Percentiles rank a stretch among this genome's conserved stretches.
Conservation (phyloP, 2,329 filamentous ascomycete species). For the Botryotinia narcissicola region DNA sequence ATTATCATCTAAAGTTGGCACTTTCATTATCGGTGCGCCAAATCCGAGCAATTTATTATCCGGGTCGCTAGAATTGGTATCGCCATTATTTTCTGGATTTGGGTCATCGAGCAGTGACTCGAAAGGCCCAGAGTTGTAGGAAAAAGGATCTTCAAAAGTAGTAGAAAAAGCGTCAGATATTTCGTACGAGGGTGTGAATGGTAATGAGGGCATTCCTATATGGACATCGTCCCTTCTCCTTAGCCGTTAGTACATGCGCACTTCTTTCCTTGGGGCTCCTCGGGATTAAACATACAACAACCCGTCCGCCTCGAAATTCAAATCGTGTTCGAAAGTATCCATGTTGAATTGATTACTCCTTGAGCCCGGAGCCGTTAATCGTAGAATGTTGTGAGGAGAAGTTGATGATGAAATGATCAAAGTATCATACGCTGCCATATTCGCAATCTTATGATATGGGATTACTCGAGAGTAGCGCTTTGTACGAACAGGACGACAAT, state of each 20-base stretch:
- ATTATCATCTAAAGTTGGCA: conserved; percentile 62
- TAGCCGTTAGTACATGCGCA: conserved; percentile 8
- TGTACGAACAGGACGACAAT: background rate
- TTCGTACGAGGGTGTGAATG: conserved; percentile 60
- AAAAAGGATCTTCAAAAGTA: conserved; percentile 65
- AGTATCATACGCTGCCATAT: conserved; percentile 28
- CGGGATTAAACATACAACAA: conserved; percentile 32
- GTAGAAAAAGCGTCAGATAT: conserved; percentile 58
- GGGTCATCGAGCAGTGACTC: conserved; percentile 42
- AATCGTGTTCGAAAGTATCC: conserved; percentile 35
- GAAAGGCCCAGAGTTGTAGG: conserved; percentile 47
- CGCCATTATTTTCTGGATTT: conserved; percentile 24
- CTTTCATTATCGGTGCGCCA: conserved; percentile 59
- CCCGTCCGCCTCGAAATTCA: conserved; percentile 34
- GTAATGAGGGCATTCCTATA: conserved; percentile 42
- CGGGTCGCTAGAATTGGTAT: conserved; percentile 43
- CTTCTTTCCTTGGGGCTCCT: background rate
- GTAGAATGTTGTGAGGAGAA: conserved; percentile 33
- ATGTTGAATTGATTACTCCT: conserved; percentile 27
- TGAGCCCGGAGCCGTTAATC: conserved; percentile 28
- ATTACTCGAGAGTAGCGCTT: conserved; percentile 1
- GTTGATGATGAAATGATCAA: conserved; percentile 17
- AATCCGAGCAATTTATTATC: conserved; percentile 75
- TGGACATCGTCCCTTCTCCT: conserved; percentile 18
- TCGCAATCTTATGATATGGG: conserved; percentile 19